Conservation (phyloP, 1,284 basidiomycete species). For the Xanthoconium separans region DNA sequence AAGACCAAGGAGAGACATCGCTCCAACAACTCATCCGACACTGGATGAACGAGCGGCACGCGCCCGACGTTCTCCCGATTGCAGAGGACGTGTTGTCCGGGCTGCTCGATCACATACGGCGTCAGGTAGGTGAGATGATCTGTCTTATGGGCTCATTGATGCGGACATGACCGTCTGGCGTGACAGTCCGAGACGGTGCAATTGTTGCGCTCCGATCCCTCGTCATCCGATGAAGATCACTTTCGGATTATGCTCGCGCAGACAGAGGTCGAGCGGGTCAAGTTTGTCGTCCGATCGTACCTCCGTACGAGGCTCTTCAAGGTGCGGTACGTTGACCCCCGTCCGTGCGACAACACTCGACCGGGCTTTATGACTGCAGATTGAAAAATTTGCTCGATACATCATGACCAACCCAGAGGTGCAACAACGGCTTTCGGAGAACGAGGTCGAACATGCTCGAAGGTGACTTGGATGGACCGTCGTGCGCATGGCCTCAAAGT, state of each 20-base stretch:
- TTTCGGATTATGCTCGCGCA: slow-evolving; percentile 88
- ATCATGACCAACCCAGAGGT: slow-evolving; percentile 67
- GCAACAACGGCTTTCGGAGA: slow-evolving; percentile 72
- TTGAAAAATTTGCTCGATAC: slow-evolving; percentile 82
- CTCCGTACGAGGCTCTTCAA: slow-evolving; percentile 85
- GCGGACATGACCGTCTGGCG: neutral
- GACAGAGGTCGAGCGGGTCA: slow-evolving; percentile 90
- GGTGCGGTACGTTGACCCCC: slow-evolving; percentile 39
- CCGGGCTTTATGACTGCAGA: slow-evolving; percentile 44
- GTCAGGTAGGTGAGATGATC: slow-evolving; percentile 64
- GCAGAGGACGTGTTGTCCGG: slow-evolving; percentile 73
- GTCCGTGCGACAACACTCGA: too few species aligned
- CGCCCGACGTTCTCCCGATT: slow-evolving; percentile 75
- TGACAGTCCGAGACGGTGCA: slow-evolving; percentile 61
- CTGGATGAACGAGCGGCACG: slow-evolving; percentile 86
- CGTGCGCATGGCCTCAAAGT: neutral
- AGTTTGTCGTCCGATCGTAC: slow-evolving; percentile 86
- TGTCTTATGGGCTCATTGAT: neutral
- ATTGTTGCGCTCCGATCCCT: slow-evolving; percentile 71
- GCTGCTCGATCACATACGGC: slow-evolving; percentile 79
- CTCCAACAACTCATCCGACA: slow-evolving; percentile 68
- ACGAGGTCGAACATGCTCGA: slow-evolving; percentile 77
- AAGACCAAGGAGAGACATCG: slow-evolving; percentile 40
- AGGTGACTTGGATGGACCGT: slow-evolving; percentile 41
- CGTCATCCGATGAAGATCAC: slow-evolving; percentile 86